These are phyloP conservation scores for Penicillium soppii DNA, from an alignment of 495 filamentous ascomycete species.

Conservation along the genomic window DNA sequence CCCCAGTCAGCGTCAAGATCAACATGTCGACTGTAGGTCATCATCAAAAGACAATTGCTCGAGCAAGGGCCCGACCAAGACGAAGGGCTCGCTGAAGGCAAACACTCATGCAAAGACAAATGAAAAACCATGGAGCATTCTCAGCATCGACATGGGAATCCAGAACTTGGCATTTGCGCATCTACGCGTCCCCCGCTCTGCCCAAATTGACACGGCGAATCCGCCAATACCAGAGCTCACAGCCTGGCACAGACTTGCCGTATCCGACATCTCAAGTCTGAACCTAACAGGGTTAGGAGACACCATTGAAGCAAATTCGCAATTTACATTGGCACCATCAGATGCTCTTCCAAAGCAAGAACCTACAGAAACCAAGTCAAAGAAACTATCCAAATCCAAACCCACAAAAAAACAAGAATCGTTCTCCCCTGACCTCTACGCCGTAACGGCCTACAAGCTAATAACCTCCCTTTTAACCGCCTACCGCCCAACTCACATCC, in stretches of 20 bases:
- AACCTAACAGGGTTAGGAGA: neutral
- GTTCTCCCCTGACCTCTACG: conserved; percentile 59
- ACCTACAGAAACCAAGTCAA: neutral
- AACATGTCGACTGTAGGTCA: neutral
- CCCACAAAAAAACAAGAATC: conserved; percentile 29
- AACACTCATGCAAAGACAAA: neutral
- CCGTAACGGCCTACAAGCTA: conserved; percentile 61
- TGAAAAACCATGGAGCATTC: conserved; percentile 42
- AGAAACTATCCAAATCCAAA: conserved; percentile 8
- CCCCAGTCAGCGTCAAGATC: neutral
- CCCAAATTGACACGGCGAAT: neutral
- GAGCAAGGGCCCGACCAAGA: neutral
- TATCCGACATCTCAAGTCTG: conserved; percentile 23
- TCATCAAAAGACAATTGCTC: neutral
- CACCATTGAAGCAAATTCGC: neutral
- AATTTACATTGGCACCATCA: neutral
- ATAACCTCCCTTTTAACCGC: conserved; percentile 47
- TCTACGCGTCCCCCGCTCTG: conserved; percentile 23
- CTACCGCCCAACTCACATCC: conserved; percentile 64
- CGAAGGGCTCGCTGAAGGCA: neutral
- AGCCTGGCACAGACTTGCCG: conserved; percentile 37
- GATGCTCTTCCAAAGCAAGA: neutral
- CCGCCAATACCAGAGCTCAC: conserved; percentile 17
- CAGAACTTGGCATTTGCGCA: conserved; percentile 72
- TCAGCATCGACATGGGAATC: conserved; percentile 89